These are phyloP conservation scores for Microbotryum lychnidis-dioicae DNA, from an alignment of 1,284 basidiomycete species.

Conservation along the genomic window DNA sequence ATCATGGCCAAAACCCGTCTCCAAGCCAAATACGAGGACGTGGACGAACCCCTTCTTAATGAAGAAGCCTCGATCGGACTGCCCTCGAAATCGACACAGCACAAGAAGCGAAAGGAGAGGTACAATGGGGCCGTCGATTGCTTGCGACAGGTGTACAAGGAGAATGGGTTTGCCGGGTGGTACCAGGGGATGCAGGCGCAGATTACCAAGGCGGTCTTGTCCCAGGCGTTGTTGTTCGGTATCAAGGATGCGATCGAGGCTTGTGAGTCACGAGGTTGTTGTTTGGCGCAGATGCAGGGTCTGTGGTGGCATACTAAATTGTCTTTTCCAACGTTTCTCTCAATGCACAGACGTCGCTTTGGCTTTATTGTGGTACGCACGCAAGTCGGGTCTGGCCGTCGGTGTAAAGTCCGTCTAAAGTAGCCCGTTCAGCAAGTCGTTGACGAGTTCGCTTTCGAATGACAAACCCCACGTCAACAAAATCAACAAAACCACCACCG, in stretches of 20 bases:
- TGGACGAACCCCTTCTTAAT: constrained; percentile 4
- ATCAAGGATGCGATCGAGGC: constrained; percentile 36
- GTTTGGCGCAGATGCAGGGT: neutral
- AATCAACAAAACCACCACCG: too few species aligned
- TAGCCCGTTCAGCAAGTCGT: neutral
- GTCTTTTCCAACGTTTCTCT: neutral
- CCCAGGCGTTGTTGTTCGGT: constrained; percentile 50
- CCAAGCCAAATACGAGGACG: constrained; percentile 53
- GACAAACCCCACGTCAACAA: too few species aligned
- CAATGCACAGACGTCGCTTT: constrained; percentile 20
- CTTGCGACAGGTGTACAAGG: constrained; percentile 61
- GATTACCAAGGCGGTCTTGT: constrained; percentile 77
- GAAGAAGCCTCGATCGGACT: constrained; percentile 1
- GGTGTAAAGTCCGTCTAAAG: constrained; percentile 20
- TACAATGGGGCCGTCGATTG: constrained; percentile 69
- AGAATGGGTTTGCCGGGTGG: constrained; percentile 66
- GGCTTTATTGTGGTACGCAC: constrained; percentile 22
- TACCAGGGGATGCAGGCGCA: constrained; percentile 89
- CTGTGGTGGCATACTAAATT: neutral
- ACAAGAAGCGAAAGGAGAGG: constrained; percentile 34
- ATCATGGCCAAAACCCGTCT: constrained; percentile 92
- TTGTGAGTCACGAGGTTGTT: constrained; percentile 12
- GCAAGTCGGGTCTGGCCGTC: constrained; percentile 14
- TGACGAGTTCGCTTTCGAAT: neutral
- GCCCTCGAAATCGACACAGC: constrained; percentile 26